Conservation (phyloP, 2,329 filamentous ascomycete species). For the Thelonectria blattea region DNA sequence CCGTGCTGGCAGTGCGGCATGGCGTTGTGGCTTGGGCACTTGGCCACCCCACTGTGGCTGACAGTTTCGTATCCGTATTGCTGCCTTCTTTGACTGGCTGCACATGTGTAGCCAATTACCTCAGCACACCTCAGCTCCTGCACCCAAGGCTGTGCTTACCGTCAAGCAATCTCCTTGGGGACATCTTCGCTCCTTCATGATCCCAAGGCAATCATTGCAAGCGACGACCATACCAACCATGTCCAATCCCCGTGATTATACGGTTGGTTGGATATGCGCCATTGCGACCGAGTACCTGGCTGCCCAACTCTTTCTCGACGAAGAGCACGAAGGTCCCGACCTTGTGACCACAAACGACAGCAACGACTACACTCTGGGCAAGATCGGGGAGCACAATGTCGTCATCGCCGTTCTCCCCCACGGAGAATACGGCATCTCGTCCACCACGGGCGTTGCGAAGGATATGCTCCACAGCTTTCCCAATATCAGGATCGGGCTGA, state of each 20-base stretch:
- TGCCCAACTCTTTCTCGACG: neutral
- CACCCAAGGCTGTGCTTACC: no score
- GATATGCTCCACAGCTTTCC: slow-evolving; percentile 34
- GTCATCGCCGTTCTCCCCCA: slow-evolving; percentile 25
- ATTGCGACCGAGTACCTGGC: neutral
- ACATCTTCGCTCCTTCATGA: no score
- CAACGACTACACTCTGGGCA: slow-evolving; percentile 27
- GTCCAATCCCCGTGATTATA: neutral
- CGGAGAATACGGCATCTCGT: slow-evolving; percentile 22
- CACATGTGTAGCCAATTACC: no score
- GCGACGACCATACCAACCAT: neutral
- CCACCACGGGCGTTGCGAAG: slow-evolving; percentile 33
- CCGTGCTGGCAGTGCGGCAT: no score
- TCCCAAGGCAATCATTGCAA: no score
- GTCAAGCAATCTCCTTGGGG: no score
- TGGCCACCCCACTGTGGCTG: no score
- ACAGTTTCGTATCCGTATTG: no score
- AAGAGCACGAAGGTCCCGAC: neutral
- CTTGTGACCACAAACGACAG: slow-evolving; percentile 9
- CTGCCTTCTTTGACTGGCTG: no score
- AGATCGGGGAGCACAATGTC: slow-evolving; percentile 26
- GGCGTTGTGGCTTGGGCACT: no score
- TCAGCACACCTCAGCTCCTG: no score
- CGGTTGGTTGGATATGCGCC: slow-evolving; percentile 7
- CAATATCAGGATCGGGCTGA: neutral